Base-by-base conservation (phyloP, 2,329 filamentous ascomycete species). In the Emergomyces orientalis region DNA sequence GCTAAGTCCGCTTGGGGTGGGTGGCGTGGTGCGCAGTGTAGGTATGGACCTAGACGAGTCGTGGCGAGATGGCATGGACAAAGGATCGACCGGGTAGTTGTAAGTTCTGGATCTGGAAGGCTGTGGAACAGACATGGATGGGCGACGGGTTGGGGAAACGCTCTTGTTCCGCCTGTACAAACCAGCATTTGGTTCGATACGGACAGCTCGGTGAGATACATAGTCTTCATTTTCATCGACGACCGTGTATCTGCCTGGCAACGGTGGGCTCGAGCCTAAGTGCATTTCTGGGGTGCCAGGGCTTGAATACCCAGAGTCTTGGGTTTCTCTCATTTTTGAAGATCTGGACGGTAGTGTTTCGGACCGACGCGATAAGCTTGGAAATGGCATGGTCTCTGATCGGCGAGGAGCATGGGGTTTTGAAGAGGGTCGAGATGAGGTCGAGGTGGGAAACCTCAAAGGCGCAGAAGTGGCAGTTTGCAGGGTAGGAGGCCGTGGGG, bases 301-400 rank as follows among this genome's bases (percentile, higher is more conserved):
- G 66, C 76, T 79, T 6, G 76, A 79, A 63, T 79, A 79, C 2
- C 76, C 77, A 3, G 78, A 79, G 62, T 80, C 78, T 37, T 75
- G 71, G 51, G 71, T 71, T 39, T 67, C 61, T 61, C 75, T 74
- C 51, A 74, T 63, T 57, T 75, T 78, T 13, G 76, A 74, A 2
- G 73, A 68, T 49, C 75, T 74, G 14, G 71, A 51, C 7, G 72
- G 69, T 6, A 66, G 59, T 2, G 69, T 61, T n/a, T 71, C 67
- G 27, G 67, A 62, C 19, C 69, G 69, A 63, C 67, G 41, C 66
- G 67, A 67, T 67, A 73, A 72, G 57, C 66, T 67, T 39, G 67
- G 49, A 14, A 74, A 66, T 11, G 70, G 69, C 25, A 70, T 67
- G 0, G 72, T 73, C 22, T 74, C 68, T 22, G 72, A 66, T 47